A percentile compares a stretch with the other conserved stretches of the same genome.
Evolutionary conservation across 352 stramenopile genomes (phyloP).

Genomic region (Phytophthora pisi): DNA sequence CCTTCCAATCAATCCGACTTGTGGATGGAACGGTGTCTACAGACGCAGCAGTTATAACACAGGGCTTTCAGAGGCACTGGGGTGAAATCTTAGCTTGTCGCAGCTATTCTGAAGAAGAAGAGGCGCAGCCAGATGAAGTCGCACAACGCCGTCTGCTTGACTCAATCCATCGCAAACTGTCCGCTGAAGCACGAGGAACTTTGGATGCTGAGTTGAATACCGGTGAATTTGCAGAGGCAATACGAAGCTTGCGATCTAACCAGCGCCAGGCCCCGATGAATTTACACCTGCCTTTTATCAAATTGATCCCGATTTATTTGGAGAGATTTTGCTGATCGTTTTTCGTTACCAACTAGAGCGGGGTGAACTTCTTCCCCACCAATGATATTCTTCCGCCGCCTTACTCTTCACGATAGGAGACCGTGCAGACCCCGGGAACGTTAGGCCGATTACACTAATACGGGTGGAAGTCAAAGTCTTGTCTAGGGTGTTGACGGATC

Average conservation of each 20-base stretch:
- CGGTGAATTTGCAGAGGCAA: conserved; percentile 1
- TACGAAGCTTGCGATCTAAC: neutral
- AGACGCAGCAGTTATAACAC: neutral
- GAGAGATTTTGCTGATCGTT: neutral
- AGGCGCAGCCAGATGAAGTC: neutral
- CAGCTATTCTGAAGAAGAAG: neutral
- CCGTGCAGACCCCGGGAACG: neutral
- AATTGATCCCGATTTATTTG: conserved; percentile 5
- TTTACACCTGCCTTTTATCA: conserved; percentile 2
- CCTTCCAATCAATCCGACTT: neutral
- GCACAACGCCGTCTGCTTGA: neutral
- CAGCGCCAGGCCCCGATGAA: conserved; percentile 1
- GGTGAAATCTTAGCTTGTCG: neutral
- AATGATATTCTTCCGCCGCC: neutral
- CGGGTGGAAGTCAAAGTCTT: neutral
- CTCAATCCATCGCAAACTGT: neutral
- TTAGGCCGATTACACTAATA: neutral
- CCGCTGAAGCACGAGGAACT: neutral
- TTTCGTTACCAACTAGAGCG: conserved; percentile 6
- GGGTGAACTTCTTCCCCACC: neutral
- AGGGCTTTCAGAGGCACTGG: neutral
- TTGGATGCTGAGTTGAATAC: neutral
- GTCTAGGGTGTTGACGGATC: conserved; percentile 1
- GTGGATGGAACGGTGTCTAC: neutral
- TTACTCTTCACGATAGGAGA: neutral